Evolutionary conservation across 2,329 filamentous ascomycete species (phyloP), one percentile per base, ranked within the genome.

Genomic region (Ramichloridium luteum): DNA sequence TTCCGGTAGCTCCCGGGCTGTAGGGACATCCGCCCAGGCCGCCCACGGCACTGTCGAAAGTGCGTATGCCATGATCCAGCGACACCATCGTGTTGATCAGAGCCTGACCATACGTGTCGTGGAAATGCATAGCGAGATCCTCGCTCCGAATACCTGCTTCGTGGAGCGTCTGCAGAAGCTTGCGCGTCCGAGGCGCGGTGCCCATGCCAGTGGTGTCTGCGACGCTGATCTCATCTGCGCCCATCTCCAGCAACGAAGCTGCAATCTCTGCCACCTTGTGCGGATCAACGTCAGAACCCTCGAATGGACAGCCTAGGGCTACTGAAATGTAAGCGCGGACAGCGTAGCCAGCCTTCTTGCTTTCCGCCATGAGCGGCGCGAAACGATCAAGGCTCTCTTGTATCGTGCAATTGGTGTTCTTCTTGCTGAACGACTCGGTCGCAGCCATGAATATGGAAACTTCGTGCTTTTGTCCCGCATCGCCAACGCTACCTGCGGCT

Each of bases 181-280:
- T 70, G 34, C 65, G 61, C 2, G 78, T 83, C 34, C 73, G 64
- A 12, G 75, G 76, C n/a, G 75, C 77, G 0, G 82, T 92, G 17
- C 85, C 86, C 70, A 92, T 85, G 12, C 86, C 86, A 0, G 85
- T 88, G 0, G 86, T 94, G 50, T 93, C 86, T 5, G 84, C 85
- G 1, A 93, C 70, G 2, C 80, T 81, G 44, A 94, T 85, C 64
- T 93, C 84, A 50, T 93, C 83, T 13, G 83, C 86, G 12, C 86
- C 86, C 65, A 88, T 81, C 50, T 86, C 80, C 1, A 93, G 65
- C 29, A 93, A 55, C 5, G 60, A 49, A 65, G 74, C 38, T 64
- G 73, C 72, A 14, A 78, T 61, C 16, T 73, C 68, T 2, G 74
- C 73, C 2, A 78, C 74, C 34, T 65, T 67, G 43, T 68, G 60